Base-by-base conservation (phyloP, 106 monocot species). In the Acanthochlamys bracteata region DNA sequence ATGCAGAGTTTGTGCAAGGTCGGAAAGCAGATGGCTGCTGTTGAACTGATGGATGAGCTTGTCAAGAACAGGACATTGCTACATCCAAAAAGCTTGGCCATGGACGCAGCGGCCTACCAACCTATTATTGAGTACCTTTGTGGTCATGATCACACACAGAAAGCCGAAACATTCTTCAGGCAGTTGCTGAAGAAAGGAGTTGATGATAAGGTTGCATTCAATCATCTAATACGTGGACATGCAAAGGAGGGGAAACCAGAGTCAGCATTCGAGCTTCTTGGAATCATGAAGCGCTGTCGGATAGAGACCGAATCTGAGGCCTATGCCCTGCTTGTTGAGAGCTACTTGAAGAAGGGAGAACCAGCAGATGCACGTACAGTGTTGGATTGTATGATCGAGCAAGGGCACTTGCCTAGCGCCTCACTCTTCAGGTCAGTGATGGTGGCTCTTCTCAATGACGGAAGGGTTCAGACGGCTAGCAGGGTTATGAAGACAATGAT, bases 161-260 rank as follows among this genome's bases (percentile, higher is more conserved):
- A 98, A 71, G 91, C 91, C 0, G 96, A 98, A 67, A 59, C 69
- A 0, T 83, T 98, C 65, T 98, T 98, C 39, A 71, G 96, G 71
- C 88, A 91, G 74, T 61, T 98, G 69, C 91, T 98, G 96, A 98
- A 92, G 84, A 88, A 81, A 61, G 96, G 96, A n/a, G 72, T 83
- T 8, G 87, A 88, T 39, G 96, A 98, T 58, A 69, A 73, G 55
- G 41, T 71, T 17, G 80, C 88, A 2, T 88, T 98, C 62, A 91
- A 88, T 64, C 73, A 82, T 68, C 68, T 98, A 70, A 88, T 98
- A 53, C 70, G 80, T 33, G 91, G 91, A 21, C 84, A 91, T 58
- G 75, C 88, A 4, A 82, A 70, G 62, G 96, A 98, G 72, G 87
- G 71, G 14, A 49, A 59, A 24, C 87, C 85, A 1, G 91, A 88